Base-by-base conservation (phyloP, 306 rosid species). In the Oxytropis ochrocephala region DNA sequence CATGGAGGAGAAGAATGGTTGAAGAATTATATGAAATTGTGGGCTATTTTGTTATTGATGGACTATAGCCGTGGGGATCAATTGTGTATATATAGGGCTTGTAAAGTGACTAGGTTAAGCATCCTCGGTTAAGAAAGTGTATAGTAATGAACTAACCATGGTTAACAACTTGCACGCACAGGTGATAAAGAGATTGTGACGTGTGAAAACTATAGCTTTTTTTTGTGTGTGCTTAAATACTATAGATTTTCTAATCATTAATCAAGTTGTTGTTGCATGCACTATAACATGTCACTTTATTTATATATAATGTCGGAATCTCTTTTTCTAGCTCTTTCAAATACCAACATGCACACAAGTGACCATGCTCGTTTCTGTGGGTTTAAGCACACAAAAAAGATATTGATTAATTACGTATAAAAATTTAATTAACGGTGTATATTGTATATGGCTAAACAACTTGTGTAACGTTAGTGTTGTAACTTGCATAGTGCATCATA, bases 21-120 rank as follows among this genome's bases (percentile, higher is more conserved):
- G 49, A 13, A 47, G 49, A 14, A 75, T 76, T 80, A 77, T 67
- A 75, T 77, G 76, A n/a, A 75, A 82, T 79, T 85, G 60, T 62
- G 49, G 36, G 73, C 38, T 33, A 33, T 33, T 5, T 33, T 5
- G 38, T 9, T 57, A 47, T 49, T 49, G 41, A n/a, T 17, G 59
- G 72, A 33, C n/a, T n/a, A n/a, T n/a, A n/a, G n/a, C n/a, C n/a
- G 81, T 46, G 41, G 75, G 72, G 79, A 76, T 68, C 73, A 55
- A 72, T 2, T 52, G 41, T 54, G 29, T 64, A 73, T 76, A 69
- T 89, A 82, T 84, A 84, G 76, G 16, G 59, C 3, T 41, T 60
- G 62, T 66, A 63, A 74, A 77, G 78, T 56, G 51, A 36, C 9
- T 27, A 29, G 67, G 80, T 73, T 57, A 30, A 41, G 16, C 47